Base-by-base conservation (phyloP, 257 asterid genomes). In the Perilla frutescens region DNA sequence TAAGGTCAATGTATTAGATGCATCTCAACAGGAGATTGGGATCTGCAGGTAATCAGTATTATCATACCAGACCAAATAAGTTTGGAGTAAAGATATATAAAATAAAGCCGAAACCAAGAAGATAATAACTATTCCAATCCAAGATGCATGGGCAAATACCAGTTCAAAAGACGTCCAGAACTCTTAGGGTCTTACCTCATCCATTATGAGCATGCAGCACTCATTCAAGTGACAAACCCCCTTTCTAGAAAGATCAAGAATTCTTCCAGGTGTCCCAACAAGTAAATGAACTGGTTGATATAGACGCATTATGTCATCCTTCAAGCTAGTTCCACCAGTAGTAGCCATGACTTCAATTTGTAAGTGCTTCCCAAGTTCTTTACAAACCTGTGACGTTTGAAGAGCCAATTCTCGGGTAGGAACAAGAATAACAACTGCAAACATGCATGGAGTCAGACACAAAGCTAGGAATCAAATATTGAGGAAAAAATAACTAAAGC, bases 351-450 rank as follows among this genome's bases (percentile, higher is more conserved):
- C 92, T 76, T 90, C 86, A 47, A 90, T 80, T 71, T 88, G 72
- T 76, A 88, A 85, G 76, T 90, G 91, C 77, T 90, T 90, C 74
- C 92, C 96, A 45, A 90, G 87, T 81, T 90, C 94, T 81, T 90
- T 90, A 65, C 95, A 88, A 48, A 88, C 94, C 82, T 90, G 96
- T 41, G 95, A 88, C 14, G 96, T 88, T 78, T 90, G 95, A 81
- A 90, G 96, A 51, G 96, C 96, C 83, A 90, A 81, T 73, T 90
- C 96, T 82, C 96, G 82, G 14, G 94, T 90, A 15, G 96, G 96
- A 60, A 90, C 96, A 47, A 90, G 91, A 81, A 90, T 87, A 61
- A 87, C 88, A 71, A 76, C 96, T 90, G 90, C 82, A 85, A 44
- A 72, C 61, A 62, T 54, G 72, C 74, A 76, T 43, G 71, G 37